Conservation (phyloP, 2,329 filamentous ascomycete genomes). For the Cephalotrichum gorgonifer region DNA sequence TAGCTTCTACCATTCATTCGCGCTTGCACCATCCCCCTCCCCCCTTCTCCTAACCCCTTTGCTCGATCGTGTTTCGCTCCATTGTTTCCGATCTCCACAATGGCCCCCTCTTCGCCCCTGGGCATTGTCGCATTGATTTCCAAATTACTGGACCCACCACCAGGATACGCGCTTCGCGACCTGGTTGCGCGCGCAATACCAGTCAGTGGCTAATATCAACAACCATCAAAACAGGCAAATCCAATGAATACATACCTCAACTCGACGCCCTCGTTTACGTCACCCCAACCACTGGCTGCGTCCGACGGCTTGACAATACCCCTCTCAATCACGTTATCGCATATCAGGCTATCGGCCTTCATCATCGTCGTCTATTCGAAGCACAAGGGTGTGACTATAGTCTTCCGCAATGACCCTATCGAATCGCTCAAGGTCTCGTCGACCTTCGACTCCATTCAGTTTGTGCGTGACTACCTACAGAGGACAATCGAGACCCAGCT, state of each 20-base stretch:
- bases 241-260: constrained; percentile 91
- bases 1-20: not conserved
- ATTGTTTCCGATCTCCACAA: constrained; percentile 5
- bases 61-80: constrained; percentile 1
- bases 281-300: constrained; percentile 82
- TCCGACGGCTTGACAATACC: constrained; percentile 90
- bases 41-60: not conserved
- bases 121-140: constrained; percentile 19
- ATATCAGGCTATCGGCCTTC: constrained; percentile 92
- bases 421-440: constrained; percentile 98
- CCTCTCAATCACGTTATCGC: constrained; percentile 90
- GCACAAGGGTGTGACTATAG: constrained; percentile 90
- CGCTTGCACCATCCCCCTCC: not conserved
- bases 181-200: constrained; percentile 2
- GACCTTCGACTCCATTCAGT: constrained; percentile 97
- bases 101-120: not conserved
- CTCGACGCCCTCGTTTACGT: constrained; percentile 85
- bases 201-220: constrained; percentile 35
- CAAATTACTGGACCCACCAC: constrained; percentile 20
- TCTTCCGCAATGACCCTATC: constrained; percentile 95
- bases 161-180: constrained; percentile 20
- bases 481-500: constrained; percentile 91
- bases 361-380: constrained; percentile 97
- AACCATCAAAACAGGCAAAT: constrained; percentile 57
- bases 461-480: constrained; percentile 93